Evolutionary conservation across 2,329 filamentous ascomycete species (phyloP).

Genomic region (Rhinocladiella similis): DNA sequence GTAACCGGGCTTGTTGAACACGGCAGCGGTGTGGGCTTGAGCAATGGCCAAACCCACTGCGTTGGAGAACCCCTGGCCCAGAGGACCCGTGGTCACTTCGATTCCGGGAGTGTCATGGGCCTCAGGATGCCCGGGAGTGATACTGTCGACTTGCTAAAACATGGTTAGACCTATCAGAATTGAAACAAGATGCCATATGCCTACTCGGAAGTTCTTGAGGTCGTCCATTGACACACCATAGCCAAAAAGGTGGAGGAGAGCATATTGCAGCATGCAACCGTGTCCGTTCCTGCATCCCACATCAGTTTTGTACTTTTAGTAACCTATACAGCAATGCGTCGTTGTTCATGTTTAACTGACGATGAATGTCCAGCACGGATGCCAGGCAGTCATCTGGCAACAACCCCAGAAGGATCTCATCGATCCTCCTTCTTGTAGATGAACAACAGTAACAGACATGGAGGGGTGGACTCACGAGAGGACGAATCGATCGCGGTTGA

Average conservation of each 20-base stretch:
- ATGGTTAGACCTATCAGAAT: conserved; percentile 22
- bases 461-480: conserved; percentile 77
- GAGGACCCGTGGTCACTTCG: conserved; percentile 96
- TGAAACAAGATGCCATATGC: conserved; percentile 51
- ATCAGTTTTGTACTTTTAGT: conserved; percentile 10
- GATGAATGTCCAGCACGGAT: too few relatives aligned
- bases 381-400: too few relatives aligned
- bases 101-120: conserved; percentile 93
- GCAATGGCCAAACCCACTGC: conserved; percentile 97
- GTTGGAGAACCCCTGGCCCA: conserved; percentile 96
- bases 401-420: too few relatives aligned
- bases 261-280: conserved; percentile 99
- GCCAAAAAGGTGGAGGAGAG: conserved; percentile 93
- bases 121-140: conserved; percentile 95
- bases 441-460: background rate
- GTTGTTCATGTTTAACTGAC: too few relatives aligned
- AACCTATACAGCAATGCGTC: too few relatives aligned
- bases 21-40: conserved; percentile 83
- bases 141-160: conserved; percentile 67
- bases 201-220: conserved; percentile 92
- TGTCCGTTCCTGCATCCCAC: conserved; percentile 76
- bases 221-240: conserved; percentile 85
- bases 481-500: conserved; percentile 97
- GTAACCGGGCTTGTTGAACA: conserved; percentile 96
- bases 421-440: background rate